Evolutionary conservation across 202 grass and related monocot genomes (phyloP).

Genomic region (Eragrostis tef): DNA sequence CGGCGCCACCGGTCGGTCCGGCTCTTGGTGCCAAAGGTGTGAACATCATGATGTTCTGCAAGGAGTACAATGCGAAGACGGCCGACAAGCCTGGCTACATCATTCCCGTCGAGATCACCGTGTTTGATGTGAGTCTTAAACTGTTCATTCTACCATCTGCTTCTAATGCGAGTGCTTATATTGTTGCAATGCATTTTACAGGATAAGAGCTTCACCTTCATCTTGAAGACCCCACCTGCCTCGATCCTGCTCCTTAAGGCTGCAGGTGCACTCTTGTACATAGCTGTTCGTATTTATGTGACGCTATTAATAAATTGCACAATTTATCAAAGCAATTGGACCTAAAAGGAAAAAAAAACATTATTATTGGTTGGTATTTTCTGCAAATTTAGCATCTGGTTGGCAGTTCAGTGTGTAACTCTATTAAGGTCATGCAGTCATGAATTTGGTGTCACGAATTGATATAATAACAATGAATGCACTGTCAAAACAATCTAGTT

Average conservation of each 20-base stretch:
- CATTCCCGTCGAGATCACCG: constrained; percentile 98
- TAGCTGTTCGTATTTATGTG: neutral
- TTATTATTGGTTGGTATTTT: neutral
- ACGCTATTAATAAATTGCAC: neutral
- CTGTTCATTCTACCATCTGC: neutral
- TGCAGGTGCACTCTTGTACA: constrained; percentile 63
- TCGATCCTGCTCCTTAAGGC: constrained; percentile 94
- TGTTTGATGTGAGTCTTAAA: constrained; percentile 76
- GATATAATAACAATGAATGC: neutral
- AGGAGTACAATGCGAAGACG: constrained; percentile 98
- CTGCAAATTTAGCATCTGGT: neutral
- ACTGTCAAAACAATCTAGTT: neutral
- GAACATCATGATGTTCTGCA: constrained; percentile 97
- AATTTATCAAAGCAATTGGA: neutral
- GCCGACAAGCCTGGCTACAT: constrained; percentile 91
- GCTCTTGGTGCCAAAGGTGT: constrained; percentile 93
- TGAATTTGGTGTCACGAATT: neutral
- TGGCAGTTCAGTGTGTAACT: neutral
- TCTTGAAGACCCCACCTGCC: constrained; percentile 93
- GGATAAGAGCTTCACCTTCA: constrained; percentile 98
- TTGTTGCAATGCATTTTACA: constrained; percentile 42
- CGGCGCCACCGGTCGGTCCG: constrained; percentile 88
- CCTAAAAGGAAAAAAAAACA: neutral
- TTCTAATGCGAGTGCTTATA: constrained; percentile 3
- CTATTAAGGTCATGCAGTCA: neutral